Evolutionary conservation across 2,329 filamentous ascomycete species (phyloP).

Genomic region (Colletotrichum falcatum): DNA sequence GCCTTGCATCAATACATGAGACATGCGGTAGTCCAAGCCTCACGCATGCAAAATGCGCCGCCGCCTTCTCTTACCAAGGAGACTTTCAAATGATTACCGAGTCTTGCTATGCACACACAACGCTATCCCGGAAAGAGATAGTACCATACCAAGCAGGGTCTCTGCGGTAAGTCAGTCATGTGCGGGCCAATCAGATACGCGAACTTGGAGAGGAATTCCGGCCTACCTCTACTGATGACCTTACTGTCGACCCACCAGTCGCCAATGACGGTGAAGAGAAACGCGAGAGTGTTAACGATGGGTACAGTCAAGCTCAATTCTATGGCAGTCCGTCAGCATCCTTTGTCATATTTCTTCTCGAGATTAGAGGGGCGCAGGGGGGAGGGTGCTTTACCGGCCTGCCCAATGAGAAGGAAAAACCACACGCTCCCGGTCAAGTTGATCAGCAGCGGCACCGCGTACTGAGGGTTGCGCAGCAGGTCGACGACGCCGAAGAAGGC

Average conservation of each 20-base stretch:
- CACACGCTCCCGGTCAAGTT: slow-evolving; percentile 95
- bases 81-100: background rate
- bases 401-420: slow-evolving; percentile 95
- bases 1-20: slow-evolving; percentile 18
- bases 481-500: slow-evolving; percentile 82
- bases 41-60: background rate
- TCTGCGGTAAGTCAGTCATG: slow-evolving; percentile 60
- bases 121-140: slow-evolving; percentile 84
- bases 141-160: slow-evolving; percentile 83
- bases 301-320: slow-evolving; percentile 94
- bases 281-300: slow-evolving; percentile 93
- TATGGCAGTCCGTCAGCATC: slow-evolving; percentile 49
- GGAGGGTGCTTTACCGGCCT: slow-evolving; percentile 80
- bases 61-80: background rate
- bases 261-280: slow-evolving; percentile 93
- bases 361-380: background rate
- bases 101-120: slow-evolving; percentile 81
- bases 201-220: background rate
- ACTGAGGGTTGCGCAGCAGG: slow-evolving; percentile 82
- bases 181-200: slow-evolving; percentile 3
- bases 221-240: slow-evolving; percentile 82
- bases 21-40: slow-evolving; percentile 8
- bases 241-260: slow-evolving; percentile 97
- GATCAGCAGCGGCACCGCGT: slow-evolving; percentile 85
- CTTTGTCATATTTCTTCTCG: background rate